A percentile compares a stretch with the other conserved stretches of the same genome.
Evolutionary conservation across 768 basidiomycete genomes (phyloP).

Genomic region (Mycena kentingensis): DNA sequence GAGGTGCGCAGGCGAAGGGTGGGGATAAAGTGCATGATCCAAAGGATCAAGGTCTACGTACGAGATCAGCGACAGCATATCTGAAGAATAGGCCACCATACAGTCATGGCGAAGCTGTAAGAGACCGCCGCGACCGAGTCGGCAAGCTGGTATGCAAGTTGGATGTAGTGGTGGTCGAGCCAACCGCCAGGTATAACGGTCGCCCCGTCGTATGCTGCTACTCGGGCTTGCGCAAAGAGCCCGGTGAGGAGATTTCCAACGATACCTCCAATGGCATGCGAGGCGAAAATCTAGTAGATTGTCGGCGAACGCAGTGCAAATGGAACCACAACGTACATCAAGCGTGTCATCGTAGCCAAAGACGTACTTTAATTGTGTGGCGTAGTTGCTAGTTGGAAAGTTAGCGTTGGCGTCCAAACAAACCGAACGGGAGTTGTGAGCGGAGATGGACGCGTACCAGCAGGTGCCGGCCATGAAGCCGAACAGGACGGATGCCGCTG

Average conservation of each 20-base stretch:
- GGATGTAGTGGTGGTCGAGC: slow-evolving; percentile 79
- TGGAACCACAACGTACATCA: slow-evolving; percentile 52
- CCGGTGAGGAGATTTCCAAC: slow-evolving; percentile 85
- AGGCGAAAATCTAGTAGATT: slow-evolving; percentile 94
- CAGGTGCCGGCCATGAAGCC: slow-evolving; percentile 81
- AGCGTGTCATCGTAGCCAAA: slow-evolving; percentile 77
- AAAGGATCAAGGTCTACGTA: slow-evolving; percentile 72
- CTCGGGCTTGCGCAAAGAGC: slow-evolving; percentile 79
- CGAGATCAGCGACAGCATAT: not conserved
- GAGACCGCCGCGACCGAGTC: slow-evolving; percentile 65
- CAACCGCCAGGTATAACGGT: slow-evolving; percentile 77
- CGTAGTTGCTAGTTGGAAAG: too few relatives aligned
- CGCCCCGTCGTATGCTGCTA: slow-evolving; percentile 77
- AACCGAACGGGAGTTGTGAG: too few relatives aligned
- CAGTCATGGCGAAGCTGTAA: slow-evolving; percentile 79
- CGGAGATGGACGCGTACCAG: too few relatives aligned
- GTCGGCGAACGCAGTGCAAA: not conserved
- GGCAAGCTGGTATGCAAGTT: slow-evolving; percentile 85
- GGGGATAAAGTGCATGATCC: slow-evolving; percentile 88
- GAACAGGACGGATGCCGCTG: slow-evolving; percentile 81
- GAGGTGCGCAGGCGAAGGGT: slow-evolving; percentile 69
- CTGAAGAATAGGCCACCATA: slow-evolving; percentile 32
- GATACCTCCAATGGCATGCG: slow-evolving; percentile 76
- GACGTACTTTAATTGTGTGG: slow-evolving; percentile 91
- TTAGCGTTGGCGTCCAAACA: too few relatives aligned